These are phyloP conservation scores for Articulospora tetracladia DNA, from an alignment of 495 filamentous ascomycete genomes.

Conservation along the genomic window DNA sequence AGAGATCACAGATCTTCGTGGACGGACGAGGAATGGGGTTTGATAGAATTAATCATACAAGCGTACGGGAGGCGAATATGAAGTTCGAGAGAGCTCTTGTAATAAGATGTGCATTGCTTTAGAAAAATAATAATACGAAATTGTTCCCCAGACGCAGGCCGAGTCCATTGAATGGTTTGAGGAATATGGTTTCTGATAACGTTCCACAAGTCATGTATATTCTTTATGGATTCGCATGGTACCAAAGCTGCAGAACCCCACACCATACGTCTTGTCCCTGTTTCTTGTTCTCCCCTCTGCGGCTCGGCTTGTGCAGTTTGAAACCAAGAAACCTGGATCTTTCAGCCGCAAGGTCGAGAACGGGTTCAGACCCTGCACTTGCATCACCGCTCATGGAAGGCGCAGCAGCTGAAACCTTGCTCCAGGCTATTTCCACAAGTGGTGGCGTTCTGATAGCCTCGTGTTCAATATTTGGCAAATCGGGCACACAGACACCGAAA, in stretches of 20 bases:
- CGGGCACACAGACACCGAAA: neutral
- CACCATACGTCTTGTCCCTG: no score
- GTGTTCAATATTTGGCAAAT: neutral
- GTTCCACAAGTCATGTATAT: no score
- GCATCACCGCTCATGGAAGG: neutral
- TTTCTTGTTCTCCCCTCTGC: no score
- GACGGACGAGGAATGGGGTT: neutral
- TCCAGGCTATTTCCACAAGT: neutral
- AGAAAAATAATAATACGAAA: no score
- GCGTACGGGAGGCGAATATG: neutral
- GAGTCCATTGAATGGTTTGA: no score
- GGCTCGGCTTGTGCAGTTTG: no score
- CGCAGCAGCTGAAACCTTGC: neutral
- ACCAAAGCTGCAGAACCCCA: no score
- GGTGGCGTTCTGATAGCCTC: neutral
- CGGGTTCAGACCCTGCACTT: neutral
- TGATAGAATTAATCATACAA: neutral
- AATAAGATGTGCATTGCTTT: no score
- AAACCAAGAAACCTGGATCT: neutral
- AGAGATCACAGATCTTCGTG: neutral
- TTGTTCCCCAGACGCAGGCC: no score
- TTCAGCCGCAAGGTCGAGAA: neutral
- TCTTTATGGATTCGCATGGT: no score
- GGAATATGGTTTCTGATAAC: no score
- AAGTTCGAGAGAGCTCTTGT: neutral